Conservation (phyloP, 495 filamentous ascomycete species). For the Aspergillus heteromorphus region DNA sequence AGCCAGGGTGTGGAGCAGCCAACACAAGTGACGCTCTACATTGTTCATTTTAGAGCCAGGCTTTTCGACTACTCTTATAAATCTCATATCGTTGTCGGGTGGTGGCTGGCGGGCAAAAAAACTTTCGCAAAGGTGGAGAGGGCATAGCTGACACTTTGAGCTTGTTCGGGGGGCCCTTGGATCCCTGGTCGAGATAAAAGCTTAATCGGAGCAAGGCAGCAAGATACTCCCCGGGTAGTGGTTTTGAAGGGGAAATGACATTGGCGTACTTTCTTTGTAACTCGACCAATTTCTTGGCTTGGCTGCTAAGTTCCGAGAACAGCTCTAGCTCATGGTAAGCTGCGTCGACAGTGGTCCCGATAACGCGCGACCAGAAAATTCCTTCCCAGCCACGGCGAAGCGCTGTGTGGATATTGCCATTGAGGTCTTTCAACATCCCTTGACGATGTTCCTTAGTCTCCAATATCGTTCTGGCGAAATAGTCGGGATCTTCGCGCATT, state of each 20-base stretch:
- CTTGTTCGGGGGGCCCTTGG: conserved; percentile 15
- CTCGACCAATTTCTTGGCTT: conserved; percentile 20
- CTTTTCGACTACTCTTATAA: conserved; percentile 5
- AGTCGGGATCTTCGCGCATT: conserved; percentile 52
- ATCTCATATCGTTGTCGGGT: conserved; percentile 5
- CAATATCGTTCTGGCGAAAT: conserved; percentile 33
- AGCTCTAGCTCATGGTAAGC: conserved; percentile 10
- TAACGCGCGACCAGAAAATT: conserved; percentile 29
- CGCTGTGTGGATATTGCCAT: conserved; percentile 23
- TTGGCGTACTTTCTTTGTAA: conserved; percentile 25
- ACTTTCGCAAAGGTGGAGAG: conserved; percentile 31
- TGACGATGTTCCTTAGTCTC: conserved; percentile 37
- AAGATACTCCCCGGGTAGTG: conserved; percentile 31
- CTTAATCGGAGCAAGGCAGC: conserved; percentile 29
- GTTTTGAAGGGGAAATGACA: conserved; percentile 21
- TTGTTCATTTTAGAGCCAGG: not conserved
- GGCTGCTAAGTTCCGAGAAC: conserved; percentile 21
- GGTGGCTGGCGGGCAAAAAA: conserved; percentile 21
- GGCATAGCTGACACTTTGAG: conserved; percentile 19
- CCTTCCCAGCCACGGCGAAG: conserved; percentile 10
- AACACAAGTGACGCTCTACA: conserved; percentile 21
- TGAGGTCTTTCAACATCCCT: conserved; percentile 27
- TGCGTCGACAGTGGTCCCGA: conserved; percentile 24
- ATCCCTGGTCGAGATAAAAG: conserved; percentile 23
- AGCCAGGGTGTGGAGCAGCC: conserved; percentile 26